Conservation (phyloP, 1,139 yeast genomes). For the Candida mesenterica region DNA sequence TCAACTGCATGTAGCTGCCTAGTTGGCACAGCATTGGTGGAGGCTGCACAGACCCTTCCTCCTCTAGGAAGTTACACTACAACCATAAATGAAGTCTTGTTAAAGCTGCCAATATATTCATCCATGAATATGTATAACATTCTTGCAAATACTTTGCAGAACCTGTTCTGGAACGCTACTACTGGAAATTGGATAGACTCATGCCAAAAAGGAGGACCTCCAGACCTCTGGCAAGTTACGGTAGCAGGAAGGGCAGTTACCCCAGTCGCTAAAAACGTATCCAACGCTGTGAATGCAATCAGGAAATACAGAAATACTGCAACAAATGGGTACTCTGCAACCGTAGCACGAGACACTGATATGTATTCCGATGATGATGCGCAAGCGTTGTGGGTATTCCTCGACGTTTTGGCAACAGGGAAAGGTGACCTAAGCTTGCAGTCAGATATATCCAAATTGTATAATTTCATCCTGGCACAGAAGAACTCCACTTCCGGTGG, state of each 20-base stretch:
- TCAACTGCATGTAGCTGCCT: no score
- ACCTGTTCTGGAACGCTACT: conserved; percentile 9
- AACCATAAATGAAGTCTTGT: not conserved
- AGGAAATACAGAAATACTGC: conserved; percentile 9
- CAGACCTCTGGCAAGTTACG: conserved; percentile 14
- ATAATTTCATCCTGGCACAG: conserved; percentile 19
- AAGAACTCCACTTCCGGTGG: conserved; percentile 26
- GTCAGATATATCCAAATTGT: conserved; percentile 18
- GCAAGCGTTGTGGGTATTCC: conserved; percentile 33
- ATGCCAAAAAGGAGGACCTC: conserved; percentile 6
- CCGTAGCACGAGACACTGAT: conserved; percentile 26
- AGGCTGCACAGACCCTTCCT: not conserved
- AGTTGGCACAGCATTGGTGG: no score
- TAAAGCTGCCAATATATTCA: not conserved
- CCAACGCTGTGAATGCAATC: conserved; percentile 6
- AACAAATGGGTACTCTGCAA: conserved; percentile 28
- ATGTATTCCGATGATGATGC: conserved; percentile 37
- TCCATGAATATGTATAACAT: not conserved
- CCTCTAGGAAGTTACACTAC: not conserved
- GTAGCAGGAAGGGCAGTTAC: conserved; percentile 13
- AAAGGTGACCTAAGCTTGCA: conserved; percentile 15
- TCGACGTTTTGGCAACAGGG: conserved; percentile 17
- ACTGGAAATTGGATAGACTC: conserved; percentile 7
- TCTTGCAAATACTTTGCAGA: not conserved
- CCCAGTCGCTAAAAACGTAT: conserved; percentile 5